Percentiles rank a stretch among this genome's conserved stretches.
phyloP scores from a whole-genome alignment of 352 stramenopile genomes.

The Phytopythium helicoides region DNA sequence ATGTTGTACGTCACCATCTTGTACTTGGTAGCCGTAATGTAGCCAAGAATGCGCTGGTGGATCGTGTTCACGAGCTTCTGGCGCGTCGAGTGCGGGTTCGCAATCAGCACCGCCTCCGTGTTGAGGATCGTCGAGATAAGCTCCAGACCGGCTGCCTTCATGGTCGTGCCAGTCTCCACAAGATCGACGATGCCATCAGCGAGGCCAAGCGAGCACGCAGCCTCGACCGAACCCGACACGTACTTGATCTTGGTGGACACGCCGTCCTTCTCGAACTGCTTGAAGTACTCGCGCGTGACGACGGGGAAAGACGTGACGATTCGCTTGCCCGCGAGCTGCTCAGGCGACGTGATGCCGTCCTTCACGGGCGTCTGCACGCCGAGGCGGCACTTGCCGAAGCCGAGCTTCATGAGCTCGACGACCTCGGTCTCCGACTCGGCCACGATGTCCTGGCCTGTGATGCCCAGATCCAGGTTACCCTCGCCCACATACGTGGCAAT shows the following conservation, averaged over 20 bases:
- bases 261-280: constrained; percentile 78
- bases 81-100: constrained; percentile 76
- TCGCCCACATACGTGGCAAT: constrained; percentile 98
- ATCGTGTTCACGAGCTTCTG: constrained; percentile 79
- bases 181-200: constrained; percentile 98
- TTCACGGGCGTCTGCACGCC: constrained; percentile 94
- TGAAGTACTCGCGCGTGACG: constrained; percentile 94
- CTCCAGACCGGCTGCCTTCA: constrained; percentile 96
- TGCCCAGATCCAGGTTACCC: constrained; percentile 98
- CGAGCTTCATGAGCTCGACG: constrained; percentile 92
- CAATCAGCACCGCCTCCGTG: constrained; percentile 92
- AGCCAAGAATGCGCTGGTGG: constrained; percentile 94
- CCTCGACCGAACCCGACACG: constrained; percentile 98
- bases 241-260: constrained; percentile 92
- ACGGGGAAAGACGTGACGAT: constrained; percentile 98
- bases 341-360: constrained; percentile 78
- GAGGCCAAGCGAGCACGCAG: constrained; percentile 95
- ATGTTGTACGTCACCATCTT: constrained; percentile 99
- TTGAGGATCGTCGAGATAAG: constrained; percentile 93
- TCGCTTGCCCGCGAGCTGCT: constrained; percentile 90
- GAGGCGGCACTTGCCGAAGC: constrained; percentile 96
- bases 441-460: constrained; percentile 96
- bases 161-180: constrained; percentile 98
- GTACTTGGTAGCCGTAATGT: constrained; percentile 97
- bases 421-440: constrained; percentile 90